Conservation (phyloP, 2,329 filamentous ascomycete genomes). For the Amesomyces nigricolor region DNA sequence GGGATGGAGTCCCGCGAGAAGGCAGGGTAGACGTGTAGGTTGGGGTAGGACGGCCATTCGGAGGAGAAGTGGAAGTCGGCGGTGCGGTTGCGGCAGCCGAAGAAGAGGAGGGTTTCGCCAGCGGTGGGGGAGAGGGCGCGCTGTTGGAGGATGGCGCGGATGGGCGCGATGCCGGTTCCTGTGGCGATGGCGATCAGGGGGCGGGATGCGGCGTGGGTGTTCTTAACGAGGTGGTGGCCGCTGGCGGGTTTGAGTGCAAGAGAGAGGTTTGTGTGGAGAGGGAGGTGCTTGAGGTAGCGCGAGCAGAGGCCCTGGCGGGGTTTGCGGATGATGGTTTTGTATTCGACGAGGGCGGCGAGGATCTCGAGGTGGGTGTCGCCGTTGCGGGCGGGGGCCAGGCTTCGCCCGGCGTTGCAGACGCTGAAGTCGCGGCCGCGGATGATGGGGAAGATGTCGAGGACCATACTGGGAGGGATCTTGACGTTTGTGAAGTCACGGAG, state of each 20-base stretch:
- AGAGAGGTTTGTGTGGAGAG: slow-evolving; percentile 50
- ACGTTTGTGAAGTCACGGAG: slow-evolving; percentile 85
- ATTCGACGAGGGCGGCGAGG: slow-evolving; percentile 83
- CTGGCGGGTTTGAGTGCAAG: slow-evolving; percentile 53
- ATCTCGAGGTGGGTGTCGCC: slow-evolving; percentile 52
- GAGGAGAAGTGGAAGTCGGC: slow-evolving; percentile 77
- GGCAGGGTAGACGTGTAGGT: slow-evolving; percentile 37
- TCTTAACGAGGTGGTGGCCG: slow-evolving; percentile 39
- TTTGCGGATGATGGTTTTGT: slow-evolving; percentile 78
- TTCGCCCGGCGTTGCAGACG: slow-evolving; percentile 64
- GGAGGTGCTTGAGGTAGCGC: slow-evolving; percentile 68
- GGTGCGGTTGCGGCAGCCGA: slow-evolving; percentile 68
- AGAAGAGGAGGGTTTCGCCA: slow-evolving; percentile 62
- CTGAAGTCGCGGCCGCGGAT: slow-evolving; percentile 92
- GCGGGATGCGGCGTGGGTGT: slow-evolving; percentile 33
- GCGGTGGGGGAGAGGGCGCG: slow-evolving; percentile 37
- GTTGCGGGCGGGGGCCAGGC: background rate
- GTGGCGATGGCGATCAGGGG: slow-evolving; percentile 76
- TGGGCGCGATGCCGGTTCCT: slow-evolving; percentile 80
- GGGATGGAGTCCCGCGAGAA: slow-evolving; percentile 43
- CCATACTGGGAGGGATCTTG: slow-evolving; percentile 68
- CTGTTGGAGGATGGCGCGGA: slow-evolving; percentile 75
- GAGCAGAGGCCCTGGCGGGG: slow-evolving; percentile 86
- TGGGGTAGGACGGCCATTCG: slow-evolving; percentile 56
- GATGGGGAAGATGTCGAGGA: slow-evolving; percentile 68